phyloP scores from a whole-genome alignment of 306 rosid genomes.

The Begonia fuchsioides region DNA sequence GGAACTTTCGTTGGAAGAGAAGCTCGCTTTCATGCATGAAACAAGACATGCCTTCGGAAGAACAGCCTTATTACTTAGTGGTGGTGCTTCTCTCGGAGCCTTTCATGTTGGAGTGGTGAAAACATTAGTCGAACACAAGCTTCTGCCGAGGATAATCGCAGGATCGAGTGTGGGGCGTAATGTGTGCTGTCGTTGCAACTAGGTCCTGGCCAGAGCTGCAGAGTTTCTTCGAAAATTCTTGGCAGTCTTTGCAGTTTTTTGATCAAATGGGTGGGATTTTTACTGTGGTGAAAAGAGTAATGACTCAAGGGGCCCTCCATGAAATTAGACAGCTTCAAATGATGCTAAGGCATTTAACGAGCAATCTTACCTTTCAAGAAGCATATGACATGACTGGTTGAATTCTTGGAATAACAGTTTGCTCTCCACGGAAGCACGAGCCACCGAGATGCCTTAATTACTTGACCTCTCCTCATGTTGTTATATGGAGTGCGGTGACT shows the following conservation, averaged over 20 bases:
- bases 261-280: slow-evolving; percentile 89
- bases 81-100: slow-evolving; percentile 97
- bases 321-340: slow-evolving; percentile 86
- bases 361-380: slow-evolving; percentile 94
- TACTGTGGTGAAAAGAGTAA: slow-evolving; percentile 71
- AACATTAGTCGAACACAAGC: slow-evolving; percentile 77
- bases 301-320: slow-evolving; percentile 78
- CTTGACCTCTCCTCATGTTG: slow-evolving; percentile 93
- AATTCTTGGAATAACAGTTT: slow-evolving; percentile 89
- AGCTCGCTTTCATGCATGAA: slow-evolving; percentile 86
- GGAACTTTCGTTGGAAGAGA: slow-evolving; percentile 76
- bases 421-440: slow-evolving; percentile 94
- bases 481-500: slow-evolving; percentile 96
- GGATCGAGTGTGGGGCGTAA: slow-evolving; percentile 95
- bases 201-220: slow-evolving; percentile 97
- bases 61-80: slow-evolving; percentile 88
- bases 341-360: slow-evolving; percentile 78
- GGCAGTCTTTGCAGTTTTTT: slow-evolving; percentile 79
- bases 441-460: slow-evolving; percentile 98
- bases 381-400: slow-evolving; percentile 98
- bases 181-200: slow-evolving; percentile 91
- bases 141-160: slow-evolving; percentile 84
- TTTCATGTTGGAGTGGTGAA: slow-evolving; percentile 81
- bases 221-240: slow-evolving; percentile 78
- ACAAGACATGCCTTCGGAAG: slow-evolving; percentile 95